Conservation (phyloP, 768 basidiomycete genomes). For the Termitomyces sp. region DNA sequence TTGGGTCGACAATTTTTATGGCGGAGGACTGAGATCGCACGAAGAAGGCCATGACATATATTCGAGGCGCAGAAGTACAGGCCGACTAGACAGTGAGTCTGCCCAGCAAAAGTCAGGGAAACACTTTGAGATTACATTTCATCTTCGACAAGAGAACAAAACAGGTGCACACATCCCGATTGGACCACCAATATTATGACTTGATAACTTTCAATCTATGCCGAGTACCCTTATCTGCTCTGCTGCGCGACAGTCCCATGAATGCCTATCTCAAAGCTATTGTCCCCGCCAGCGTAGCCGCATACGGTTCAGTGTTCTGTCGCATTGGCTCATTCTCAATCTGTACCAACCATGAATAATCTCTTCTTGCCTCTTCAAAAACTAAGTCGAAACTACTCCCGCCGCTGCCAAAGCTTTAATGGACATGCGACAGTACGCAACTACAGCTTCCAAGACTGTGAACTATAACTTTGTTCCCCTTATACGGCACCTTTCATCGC, state of each 20-base stretch:
- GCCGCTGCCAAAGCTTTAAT: neutral
- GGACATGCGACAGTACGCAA: neutral
- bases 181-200: too few relatives aligned
- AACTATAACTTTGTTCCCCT: neutral
- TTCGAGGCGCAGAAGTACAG: neutral
- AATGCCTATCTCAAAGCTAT: neutral
- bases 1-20: constrained; percentile 69
- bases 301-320: too few relatives aligned
- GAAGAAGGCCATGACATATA: constrained; percentile 60
- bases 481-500: neutral
- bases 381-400: neutral
- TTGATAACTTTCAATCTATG: too few relatives aligned
- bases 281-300: too few relatives aligned
- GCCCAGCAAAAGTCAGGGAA: constrained; percentile 15
- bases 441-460: neutral
- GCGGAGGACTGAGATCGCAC: constrained; percentile 58
- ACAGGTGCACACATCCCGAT: constrained; percentile 4
- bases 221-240: too few relatives aligned
- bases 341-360: neutral
- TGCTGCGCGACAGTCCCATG: too few relatives aligned
- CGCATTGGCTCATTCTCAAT: neutral
- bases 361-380: neutral
- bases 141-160: constrained; percentile 7
- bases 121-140: constrained; percentile 2
- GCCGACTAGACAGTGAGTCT: constrained; percentile 14